Base-by-base conservation (phyloP, 2,329 filamentous ascomycete species). In the Microcyclospora pomicola region DNA sequence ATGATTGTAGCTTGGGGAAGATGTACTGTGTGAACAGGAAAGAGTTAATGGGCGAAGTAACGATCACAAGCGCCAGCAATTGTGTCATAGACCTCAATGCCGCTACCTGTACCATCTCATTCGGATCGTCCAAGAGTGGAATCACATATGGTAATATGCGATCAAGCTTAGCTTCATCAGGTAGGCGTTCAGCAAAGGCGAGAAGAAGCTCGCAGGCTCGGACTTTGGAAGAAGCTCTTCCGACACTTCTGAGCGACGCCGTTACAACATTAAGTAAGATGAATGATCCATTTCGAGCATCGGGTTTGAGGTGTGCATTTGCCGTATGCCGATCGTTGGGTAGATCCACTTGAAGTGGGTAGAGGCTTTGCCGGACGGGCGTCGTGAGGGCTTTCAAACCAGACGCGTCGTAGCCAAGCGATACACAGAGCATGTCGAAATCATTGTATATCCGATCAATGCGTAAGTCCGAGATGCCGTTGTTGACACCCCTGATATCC, bases 401-500 rank as follows among this genome's bases (percentile, higher is more conserved):
- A 31, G 68, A 68, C 32, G 77, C 67, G 19, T 75, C 72, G 43
- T 85, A 85, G 11, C 84, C 87, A 1, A 98, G 70, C 41, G 94
- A 92, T 55, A 92, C 93, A 0, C 88, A 86, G 37, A 98, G 94
- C 59, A 96, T 98, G 59, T 98, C 91, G 61, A 95, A 96, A 54
- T 98, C 91, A 49, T 82, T 76, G 54, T 82, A 96, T 1, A 98
- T 80, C 32, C 86, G 77, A 51, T 96, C 85, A 52, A 98, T 96
- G 31, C 91, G 76, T 48, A 95, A 86, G 59, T 98, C 91, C 1
- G 86, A 78, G 59, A 95, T 86, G 42, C 82, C 82, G 37, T 87
- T 68, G 52, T 87, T 92, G 46, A 73, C 76, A 5, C 19, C 19
- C 7, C 19, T 24, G 19, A 5, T 24, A 24, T 24, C 19, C 7